Percentiles rank a stretch among this genome's conserved stretches.
phyloP scores from a whole-genome alignment of 768 basidiomycete genomes.

The Crepidotus variabilis region DNA sequence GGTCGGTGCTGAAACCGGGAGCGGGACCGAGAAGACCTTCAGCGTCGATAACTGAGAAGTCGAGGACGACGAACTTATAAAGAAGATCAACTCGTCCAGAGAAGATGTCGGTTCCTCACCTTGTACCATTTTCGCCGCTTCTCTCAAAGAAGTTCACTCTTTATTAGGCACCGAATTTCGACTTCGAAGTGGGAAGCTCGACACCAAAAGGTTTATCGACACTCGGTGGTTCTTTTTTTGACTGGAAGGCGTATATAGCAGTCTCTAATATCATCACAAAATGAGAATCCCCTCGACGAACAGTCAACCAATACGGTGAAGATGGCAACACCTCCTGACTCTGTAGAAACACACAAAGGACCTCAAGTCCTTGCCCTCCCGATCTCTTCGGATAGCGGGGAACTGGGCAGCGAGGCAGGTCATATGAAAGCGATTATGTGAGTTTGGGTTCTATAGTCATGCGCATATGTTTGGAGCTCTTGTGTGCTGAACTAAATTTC shows the following conservation, averaged over 20 bases:
- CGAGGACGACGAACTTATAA: not conserved
- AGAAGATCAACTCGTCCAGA: not conserved
- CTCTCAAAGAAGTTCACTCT: not conserved
- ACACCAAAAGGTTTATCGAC: not conserved
- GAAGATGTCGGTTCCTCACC: not conserved
- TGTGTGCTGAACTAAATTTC: not conserved
- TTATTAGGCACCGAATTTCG: not conserved
- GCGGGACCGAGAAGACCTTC: not conserved
- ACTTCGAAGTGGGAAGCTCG: not conserved
- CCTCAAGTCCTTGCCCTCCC: not conserved
- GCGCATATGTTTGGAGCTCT: not conserved
- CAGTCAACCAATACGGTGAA: not conserved
- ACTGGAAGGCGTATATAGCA: not conserved
- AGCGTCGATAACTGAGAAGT: not conserved
- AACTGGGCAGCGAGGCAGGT: not conserved
- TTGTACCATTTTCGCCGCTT: not conserved
- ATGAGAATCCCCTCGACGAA: not conserved
- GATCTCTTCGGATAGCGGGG: not conserved
- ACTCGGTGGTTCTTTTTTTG: not conserved
- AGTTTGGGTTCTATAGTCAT: not conserved
- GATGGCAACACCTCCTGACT: not conserved
- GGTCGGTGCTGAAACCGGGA: not conserved
- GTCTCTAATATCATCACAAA: not conserved
- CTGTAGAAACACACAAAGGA: not conserved
- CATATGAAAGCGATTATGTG: not conserved